These are phyloP conservation scores for Berkeleyomyces rouxiae DNA, from an alignment of 2,329 filamentous ascomycete genomes.

Conservation along the genomic window DNA sequence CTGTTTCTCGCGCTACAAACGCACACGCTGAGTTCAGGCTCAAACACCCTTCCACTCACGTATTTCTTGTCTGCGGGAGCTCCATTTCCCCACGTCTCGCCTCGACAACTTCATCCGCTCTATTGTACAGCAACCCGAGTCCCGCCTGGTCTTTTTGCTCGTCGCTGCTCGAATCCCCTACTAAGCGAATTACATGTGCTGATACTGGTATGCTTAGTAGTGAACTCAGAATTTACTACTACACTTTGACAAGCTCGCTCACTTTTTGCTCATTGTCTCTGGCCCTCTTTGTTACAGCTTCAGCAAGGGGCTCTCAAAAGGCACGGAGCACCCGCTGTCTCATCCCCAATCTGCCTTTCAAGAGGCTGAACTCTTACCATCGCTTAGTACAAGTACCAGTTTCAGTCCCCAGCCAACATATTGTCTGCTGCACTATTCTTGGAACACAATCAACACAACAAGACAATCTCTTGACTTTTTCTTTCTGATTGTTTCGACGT, in stretches of 20 bases:
- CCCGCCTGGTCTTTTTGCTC: neutral
- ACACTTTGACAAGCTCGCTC: neutral
- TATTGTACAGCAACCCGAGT: too few species aligned
- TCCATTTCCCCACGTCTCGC: neutral
- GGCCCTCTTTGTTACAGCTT: neutral
- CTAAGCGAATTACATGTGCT: neutral
- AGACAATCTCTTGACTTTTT: neutral
- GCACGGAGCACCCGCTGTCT: constrained; percentile 1
- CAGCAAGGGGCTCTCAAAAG: neutral
- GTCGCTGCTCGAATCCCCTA: neutral
- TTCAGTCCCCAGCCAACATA: neutral
- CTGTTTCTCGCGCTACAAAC: neutral
- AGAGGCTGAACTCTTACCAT: neutral
- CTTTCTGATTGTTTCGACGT: neutral
- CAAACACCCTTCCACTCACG: neutral
- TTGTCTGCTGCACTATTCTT: neutral
- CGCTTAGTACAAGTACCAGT: neutral
- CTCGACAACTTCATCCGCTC: neutral
- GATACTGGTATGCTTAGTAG: neutral
- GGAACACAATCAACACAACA: neutral
- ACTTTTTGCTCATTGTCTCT: neutral
- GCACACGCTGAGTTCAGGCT: neutral
- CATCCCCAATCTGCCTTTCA: neutral
- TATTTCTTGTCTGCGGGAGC: neutral
- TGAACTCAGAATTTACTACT: too few species aligned